Conservation (phyloP, 495 filamentous ascomycete species). For the Neurospora tetraspora region DNA sequence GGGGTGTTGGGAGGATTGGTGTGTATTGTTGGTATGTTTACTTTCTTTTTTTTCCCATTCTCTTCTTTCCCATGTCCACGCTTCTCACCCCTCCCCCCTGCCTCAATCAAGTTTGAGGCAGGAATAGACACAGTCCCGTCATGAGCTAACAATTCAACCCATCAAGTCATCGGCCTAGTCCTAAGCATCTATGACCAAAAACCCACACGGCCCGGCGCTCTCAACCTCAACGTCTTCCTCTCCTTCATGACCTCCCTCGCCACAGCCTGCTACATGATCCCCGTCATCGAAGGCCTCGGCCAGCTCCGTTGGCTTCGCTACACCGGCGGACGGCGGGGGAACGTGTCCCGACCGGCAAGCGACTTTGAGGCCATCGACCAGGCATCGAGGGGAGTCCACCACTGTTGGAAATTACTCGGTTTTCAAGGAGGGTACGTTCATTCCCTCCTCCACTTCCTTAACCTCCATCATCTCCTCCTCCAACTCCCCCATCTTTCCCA, state of each 20-base stretch:
- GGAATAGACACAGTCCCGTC: too few species aligned
- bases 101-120: too few species aligned
- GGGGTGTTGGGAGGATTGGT: background rate
- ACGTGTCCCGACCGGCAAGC: constrained; percentile 16
- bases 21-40: background rate
- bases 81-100: background rate
- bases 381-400: constrained; percentile 24
- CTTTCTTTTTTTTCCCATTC: background rate
- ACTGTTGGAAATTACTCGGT: background rate
- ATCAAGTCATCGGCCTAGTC: constrained; percentile 19
- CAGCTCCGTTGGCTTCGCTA: constrained; percentile 38
- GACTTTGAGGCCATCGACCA: constrained; percentile 32
- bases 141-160: background rate
- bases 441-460: too few species aligned
- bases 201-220: constrained; percentile 28
- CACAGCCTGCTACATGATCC: constrained; percentile 25
- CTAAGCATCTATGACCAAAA: constrained; percentile 26
- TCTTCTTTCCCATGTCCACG: background rate
- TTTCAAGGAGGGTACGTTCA: constrained; percentile 4
- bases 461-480: too few species aligned
- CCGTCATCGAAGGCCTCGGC: constrained; percentile 24
- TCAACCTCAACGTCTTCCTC: constrained; percentile 34
- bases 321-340: constrained; percentile 1
- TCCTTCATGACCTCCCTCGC: constrained; percentile 31
- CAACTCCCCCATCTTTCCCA: too few species aligned